Conservation (phyloP, 371 early-diverging fungal genomes). For the Circinella minor region DNA sequence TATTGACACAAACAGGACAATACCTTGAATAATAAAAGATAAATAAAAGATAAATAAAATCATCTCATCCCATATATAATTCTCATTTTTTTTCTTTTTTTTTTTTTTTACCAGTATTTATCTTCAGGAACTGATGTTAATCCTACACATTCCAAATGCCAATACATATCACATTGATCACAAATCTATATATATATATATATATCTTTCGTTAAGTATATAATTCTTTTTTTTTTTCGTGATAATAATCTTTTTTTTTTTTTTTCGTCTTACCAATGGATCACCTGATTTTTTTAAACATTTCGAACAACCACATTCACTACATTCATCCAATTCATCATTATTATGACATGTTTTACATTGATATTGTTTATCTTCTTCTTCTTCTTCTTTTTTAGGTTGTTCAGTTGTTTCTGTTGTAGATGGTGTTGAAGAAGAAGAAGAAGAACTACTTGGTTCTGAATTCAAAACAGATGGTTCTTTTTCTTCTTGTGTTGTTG, state of each 20-base stretch:
- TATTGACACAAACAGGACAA: conserved; percentile 57
- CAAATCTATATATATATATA: conserved; percentile 35
- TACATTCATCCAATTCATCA: conserved; percentile 40
- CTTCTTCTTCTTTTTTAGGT: background rate
- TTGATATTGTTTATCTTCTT: conserved; percentile 7
- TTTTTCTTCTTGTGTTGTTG: no score
- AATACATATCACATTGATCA: conserved; percentile 65
- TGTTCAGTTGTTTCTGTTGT: background rate
- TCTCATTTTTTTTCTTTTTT: background rate
- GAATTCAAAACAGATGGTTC: no score
- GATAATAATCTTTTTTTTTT: no score
- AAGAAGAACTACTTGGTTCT: no score
- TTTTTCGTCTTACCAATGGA: conserved; percentile 54
- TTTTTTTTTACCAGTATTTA: conserved; percentile 42
- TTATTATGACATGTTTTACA: conserved; percentile 54
- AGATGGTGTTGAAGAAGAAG: background rate
- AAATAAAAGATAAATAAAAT: no score
- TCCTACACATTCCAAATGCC: conserved; percentile 55
- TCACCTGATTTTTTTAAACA: conserved; percentile 60
- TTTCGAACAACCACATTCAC: conserved; percentile 56
- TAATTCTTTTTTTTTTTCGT: no score
- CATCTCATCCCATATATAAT: background rate
- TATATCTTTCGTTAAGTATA: no score
- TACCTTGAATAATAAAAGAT: conserved; percentile 33
- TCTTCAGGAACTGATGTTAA: conserved; percentile 43